phyloP scores from a whole-genome alignment of 2,329 filamentous ascomycete species.

The Fusarium concolor region DNA sequence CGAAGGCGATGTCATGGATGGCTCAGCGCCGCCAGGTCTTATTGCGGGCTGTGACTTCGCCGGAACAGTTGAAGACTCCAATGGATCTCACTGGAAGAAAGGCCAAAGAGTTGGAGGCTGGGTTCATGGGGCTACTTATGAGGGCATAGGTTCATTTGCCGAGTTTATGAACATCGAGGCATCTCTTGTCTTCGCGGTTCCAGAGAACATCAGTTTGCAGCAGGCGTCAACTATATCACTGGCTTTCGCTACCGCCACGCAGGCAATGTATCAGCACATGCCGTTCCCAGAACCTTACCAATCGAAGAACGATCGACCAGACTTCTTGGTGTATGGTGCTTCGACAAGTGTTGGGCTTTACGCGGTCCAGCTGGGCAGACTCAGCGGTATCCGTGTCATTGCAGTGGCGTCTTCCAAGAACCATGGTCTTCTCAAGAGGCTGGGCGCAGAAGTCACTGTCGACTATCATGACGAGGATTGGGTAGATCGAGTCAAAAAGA shows the following conservation, averaged over 20 bases:
- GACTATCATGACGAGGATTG: conserved; percentile 10
- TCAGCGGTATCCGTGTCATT: conserved; percentile 2
- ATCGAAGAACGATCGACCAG: accelerated
- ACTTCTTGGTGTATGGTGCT: conserved; percentile 7
- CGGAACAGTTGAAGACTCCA: not conserved
- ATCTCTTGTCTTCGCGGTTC: conserved; percentile 5
- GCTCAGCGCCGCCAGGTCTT: not conserved
- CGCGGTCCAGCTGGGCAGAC: conserved; percentile 10
- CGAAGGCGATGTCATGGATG: not conserved
- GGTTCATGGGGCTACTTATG: conserved; percentile 6
- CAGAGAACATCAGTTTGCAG: conserved; percentile 2
- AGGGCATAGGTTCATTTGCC: not conserved
- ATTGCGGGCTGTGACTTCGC: conserved; percentile 18
- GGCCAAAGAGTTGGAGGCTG: conserved; percentile 12
- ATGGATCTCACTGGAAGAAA: not conserved
- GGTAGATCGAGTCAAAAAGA: not conserved
- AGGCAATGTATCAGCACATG: conserved; percentile 3
- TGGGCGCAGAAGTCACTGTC: not conserved
- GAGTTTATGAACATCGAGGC: conserved; percentile 5
- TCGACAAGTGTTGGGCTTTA: conserved; percentile 17
- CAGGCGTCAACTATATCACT: conserved; percentile 10
- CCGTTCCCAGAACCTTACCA: not conserved
- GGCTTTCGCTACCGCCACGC: conserved; percentile 11
- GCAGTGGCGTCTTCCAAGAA: conserved; percentile 12
- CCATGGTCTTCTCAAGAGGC: not conserved